Percentiles rank a stretch among this genome's conserved stretches.
Evolutionary conservation across 345 rosid species (phyloP).

Genomic region (Lepidium aucheri): DNA sequence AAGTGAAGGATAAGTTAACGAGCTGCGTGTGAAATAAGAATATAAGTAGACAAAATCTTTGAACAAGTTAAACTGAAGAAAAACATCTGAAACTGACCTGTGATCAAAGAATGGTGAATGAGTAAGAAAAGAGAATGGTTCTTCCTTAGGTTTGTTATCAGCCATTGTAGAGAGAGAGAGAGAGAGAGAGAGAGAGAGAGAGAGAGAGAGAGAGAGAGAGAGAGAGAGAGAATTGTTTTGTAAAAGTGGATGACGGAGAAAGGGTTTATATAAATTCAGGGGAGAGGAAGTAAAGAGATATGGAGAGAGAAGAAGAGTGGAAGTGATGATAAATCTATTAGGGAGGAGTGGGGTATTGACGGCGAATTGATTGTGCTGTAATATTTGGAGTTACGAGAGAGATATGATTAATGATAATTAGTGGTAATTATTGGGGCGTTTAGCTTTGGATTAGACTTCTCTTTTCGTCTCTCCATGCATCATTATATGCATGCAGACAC

Average conservation of each 20-base stretch:
- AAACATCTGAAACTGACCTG: constrained; percentile 1
- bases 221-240: neutral
- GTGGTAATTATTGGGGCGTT: constrained; percentile 22
- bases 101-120: constrained; percentile 10
- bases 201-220: neutral
- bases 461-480: constrained; percentile 17
- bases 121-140: constrained; percentile 8
- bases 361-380: constrained; percentile 22
- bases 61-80: neutral
- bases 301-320: constrained; percentile 7
- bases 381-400: constrained; percentile 27
- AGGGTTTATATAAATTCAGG: constrained; percentile 1
- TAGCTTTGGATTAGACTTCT: constrained; percentile 28
- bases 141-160: constrained; percentile 7
- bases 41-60: neutral
- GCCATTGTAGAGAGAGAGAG: constrained; percentile 7
- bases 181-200: neutral
- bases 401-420: constrained; percentile 27
- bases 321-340: constrained; percentile 16
- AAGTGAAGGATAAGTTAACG: neutral
- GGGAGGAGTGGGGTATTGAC: constrained; percentile 25
- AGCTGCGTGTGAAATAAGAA: neutral
- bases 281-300: neutral
- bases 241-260: constrained; percentile 4
- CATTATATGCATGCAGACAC: constrained; percentile 7